phyloP scores from a whole-genome alignment of 2,329 filamentous ascomycete species.

The Aspergillus sp. region DNA sequence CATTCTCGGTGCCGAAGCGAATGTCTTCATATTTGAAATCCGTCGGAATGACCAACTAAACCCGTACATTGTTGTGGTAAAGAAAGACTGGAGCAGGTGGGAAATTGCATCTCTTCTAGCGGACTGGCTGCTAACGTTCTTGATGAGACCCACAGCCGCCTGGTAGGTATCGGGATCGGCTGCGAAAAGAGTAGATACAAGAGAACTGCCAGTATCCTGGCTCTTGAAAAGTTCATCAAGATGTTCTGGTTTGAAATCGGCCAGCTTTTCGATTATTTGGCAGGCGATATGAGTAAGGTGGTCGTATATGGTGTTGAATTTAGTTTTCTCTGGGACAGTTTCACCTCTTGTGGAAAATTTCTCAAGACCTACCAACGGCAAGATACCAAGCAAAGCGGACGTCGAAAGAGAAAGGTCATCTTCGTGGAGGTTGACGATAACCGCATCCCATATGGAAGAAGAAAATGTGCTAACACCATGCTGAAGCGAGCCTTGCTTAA shows the following conservation, averaged over 20 bases:
- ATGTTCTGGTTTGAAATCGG: conserved; percentile 70
- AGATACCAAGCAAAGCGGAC: conserved; percentile 69
- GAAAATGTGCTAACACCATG: conserved; percentile 70
- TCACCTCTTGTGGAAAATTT: conserved; percentile 59
- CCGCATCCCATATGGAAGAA: conserved; percentile 73
- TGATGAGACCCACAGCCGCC: conserved; percentile 77
- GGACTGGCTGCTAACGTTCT: conserved; percentile 72
- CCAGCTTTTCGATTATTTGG: conserved; percentile 73
- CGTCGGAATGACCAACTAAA: conserved; percentile 57
- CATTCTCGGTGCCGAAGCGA: conserved; percentile 60
- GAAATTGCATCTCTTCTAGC: conserved; percentile 61
- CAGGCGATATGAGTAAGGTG: conserved; percentile 64
- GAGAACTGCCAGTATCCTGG: conserved; percentile 66
- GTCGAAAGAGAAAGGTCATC: conserved; percentile 72
- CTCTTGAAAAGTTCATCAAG: conserved; percentile 69
- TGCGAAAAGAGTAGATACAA: conserved; percentile 78
- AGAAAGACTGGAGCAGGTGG: conserved; percentile 59
- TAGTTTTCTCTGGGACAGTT: conserved; percentile 54
- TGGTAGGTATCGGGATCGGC: conserved; percentile 77
- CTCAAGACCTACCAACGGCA: conserved; percentile 72
- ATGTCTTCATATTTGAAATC: conserved; percentile 57
- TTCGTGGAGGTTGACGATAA: conserved; percentile 66
- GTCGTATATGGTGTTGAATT: conserved; percentile 74
- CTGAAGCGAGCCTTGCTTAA: conserved; percentile 61
- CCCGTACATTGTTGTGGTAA: conserved; percentile 56